A percentile compares a stretch with the other conserved stretches of the same genome.
Evolutionary conservation across 2,329 filamentous ascomycete genomes (phyloP).

Genomic region (Fusarium chuoi): DNA sequence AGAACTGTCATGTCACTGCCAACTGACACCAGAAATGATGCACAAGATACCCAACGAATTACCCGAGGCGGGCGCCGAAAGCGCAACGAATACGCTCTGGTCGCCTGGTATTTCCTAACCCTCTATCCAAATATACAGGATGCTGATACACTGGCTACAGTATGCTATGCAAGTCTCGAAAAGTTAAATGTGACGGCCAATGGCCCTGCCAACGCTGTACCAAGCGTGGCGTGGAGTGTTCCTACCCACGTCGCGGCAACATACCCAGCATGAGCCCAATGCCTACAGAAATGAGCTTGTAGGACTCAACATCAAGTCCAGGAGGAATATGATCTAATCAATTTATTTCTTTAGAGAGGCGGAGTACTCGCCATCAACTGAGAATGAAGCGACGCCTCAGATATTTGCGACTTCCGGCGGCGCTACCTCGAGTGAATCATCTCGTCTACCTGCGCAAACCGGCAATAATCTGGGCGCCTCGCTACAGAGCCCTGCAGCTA

Average conservation of each 20-base stretch:
- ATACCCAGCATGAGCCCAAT: neutral
- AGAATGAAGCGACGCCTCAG: fast-evolving
- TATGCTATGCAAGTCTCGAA: neutral
- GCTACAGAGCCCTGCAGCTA: neutral
- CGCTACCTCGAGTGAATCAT: fast-evolving
- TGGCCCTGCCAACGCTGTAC: neutral
- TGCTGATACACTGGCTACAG: neutral
- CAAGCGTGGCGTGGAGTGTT: neutral
- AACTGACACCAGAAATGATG: neutral
- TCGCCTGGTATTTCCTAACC: neutral
- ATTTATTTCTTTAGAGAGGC: fast-evolving
- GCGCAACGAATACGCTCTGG: neutral
- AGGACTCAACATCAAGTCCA: too few relatives aligned
- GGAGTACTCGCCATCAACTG: neutral
- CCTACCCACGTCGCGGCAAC: neutral
- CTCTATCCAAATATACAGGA: fast-evolving
- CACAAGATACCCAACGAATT: fast-evolving
- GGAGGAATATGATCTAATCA: fast-evolving
- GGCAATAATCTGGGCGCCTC: neutral
- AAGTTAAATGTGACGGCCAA: neutral
- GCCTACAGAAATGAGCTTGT: neutral
- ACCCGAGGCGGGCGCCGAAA: neutral
- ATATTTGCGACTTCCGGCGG: fast-evolving
- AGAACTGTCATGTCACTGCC: neutral
- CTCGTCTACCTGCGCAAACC: fast-evolving